phyloP scores from a whole-genome alignment of 2,329 filamentous ascomycete genomes.

The Apiospora arundinis region DNA sequence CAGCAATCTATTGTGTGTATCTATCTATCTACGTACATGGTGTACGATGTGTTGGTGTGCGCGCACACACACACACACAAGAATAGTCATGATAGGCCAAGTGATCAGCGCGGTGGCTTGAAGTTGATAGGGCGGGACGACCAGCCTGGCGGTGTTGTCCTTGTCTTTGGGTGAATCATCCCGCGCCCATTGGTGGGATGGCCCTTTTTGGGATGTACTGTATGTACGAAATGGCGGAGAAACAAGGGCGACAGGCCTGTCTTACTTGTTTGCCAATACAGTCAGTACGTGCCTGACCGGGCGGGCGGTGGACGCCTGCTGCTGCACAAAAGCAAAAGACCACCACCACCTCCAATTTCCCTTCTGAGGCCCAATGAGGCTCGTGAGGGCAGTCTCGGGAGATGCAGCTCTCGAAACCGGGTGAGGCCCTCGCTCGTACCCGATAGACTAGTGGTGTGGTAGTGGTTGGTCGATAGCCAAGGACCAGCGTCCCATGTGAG shows the following conservation, averaged over 20 bases:
- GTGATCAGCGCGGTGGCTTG: background rate
- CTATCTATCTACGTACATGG: background rate
- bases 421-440: background rate
- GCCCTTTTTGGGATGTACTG: no score
- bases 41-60: background rate
- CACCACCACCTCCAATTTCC: background rate
- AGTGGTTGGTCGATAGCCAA: slow-evolving; percentile 10
- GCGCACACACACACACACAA: background rate
- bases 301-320: background rate
- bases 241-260: background rate
- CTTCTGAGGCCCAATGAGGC: slow-evolving; percentile 8
- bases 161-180: background rate
- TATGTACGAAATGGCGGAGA: slow-evolving; percentile 1
- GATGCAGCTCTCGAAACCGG: slow-evolving; percentile 15
- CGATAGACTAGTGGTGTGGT: background rate
- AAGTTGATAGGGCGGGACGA: slow-evolving; percentile 10
- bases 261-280: background rate
- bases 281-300: background rate
- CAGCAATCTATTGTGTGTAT: background rate
- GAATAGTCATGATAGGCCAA: background rate
- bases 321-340: background rate
- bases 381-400: background rate
- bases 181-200: background rate
- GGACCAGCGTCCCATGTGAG: slow-evolving; percentile 1
- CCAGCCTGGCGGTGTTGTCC: slow-evolving; percentile 7